A percentile compares a stretch with the other conserved stretches of the same genome.
These are phyloP conservation scores for Geotrichum bryndzae DNA, from an alignment of 1,139 yeast genomes.

Conservation along the genomic window DNA sequence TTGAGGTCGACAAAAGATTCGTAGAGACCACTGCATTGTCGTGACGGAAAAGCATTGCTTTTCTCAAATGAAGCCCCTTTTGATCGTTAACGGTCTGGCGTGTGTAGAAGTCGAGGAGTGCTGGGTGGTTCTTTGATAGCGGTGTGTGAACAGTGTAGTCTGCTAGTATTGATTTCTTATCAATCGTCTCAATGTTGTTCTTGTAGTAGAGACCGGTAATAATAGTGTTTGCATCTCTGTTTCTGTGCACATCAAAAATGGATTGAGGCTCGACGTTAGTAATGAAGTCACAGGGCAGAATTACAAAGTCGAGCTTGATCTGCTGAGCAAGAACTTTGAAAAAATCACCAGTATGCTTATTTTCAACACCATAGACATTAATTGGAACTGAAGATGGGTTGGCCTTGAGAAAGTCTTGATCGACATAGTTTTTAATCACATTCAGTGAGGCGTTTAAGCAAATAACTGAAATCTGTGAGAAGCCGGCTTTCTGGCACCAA, in stretches of 20 bases:
- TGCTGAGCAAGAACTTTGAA: conserved; percentile 46
- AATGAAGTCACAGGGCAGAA: conserved; percentile 88
- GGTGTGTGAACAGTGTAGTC: conserved; percentile 53
- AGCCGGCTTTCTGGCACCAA: conserved; percentile 80
- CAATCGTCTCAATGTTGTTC: conserved; percentile 65
- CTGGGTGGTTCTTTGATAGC: conserved; percentile 38
- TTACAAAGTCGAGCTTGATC: conserved; percentile 52
- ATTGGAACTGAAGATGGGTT: conserved; percentile 22
- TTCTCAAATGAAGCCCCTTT: conserved; percentile 68
- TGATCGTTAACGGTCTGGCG: conserved; percentile 58
- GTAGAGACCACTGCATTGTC: conserved; percentile 75
- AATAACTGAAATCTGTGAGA: conserved; percentile 22
- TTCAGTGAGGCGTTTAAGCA: conserved; percentile 13
- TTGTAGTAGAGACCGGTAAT: conserved; percentile 55
- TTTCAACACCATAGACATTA: conserved; percentile 13
- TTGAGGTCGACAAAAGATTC: conserved; percentile 65
- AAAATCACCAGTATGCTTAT: conserved; percentile 57
- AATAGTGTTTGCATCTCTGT: conserved; percentile 58
- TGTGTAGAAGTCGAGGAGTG: conserved; percentile 65
- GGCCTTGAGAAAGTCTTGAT: conserved; percentile 30
- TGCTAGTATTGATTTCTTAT: conserved; percentile 64
- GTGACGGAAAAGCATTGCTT: conserved; percentile 84
- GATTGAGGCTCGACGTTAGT: conserved; percentile 90
- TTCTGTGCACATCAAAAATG: conserved; percentile 75
- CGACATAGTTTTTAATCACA: conserved; percentile 28